Conservation (phyloP, 108 stramenopile genomes). For the Skeletonema tropicum region DNA sequence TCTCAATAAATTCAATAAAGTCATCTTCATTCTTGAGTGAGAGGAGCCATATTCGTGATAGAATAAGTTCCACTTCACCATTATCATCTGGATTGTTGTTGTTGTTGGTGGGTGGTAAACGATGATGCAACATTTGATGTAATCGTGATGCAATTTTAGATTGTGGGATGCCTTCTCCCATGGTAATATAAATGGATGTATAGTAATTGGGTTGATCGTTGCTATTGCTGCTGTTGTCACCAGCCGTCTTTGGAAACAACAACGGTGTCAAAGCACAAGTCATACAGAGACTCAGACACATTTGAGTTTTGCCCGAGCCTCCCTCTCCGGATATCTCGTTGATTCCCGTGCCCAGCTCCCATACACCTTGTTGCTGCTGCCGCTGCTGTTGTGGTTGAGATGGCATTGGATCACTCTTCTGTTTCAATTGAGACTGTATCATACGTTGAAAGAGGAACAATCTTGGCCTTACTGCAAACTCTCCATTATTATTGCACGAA, state of each 20-base stretch:
- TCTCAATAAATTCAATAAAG: slow-evolving; percentile 27
- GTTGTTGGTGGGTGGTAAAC: background rate
- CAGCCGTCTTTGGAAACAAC: background rate
- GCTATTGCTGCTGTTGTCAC: background rate
- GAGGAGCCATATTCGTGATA: slow-evolving; percentile 27
- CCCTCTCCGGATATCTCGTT: slow-evolving; percentile 73
- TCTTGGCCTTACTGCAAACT: slow-evolving; percentile 3
- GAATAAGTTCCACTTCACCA: background rate
- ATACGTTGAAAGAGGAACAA: slow-evolving; percentile 16
- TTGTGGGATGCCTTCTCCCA: slow-evolving; percentile 48
- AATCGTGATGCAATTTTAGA: slow-evolving; percentile 48
- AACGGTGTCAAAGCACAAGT: slow-evolving; percentile 36
- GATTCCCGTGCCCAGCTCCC: slow-evolving; percentile 47
- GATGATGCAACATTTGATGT: slow-evolving; percentile 14
- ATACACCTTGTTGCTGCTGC: slow-evolving; percentile 23
- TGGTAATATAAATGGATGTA: slow-evolving; percentile 62
- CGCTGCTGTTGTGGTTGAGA: background rate
- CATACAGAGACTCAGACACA: slow-evolving; percentile 59
- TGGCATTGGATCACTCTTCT: background rate
- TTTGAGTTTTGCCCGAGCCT: slow-evolving; percentile 79
- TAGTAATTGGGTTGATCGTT: slow-evolving; percentile 6
- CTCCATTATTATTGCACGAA: background rate
- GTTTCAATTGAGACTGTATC: background rate
- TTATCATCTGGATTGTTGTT: background rate
- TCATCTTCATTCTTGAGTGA: slow-evolving; percentile 40